Evolutionary conservation across 2,329 filamentous ascomycete species (phyloP), one percentile per base, ranked within the genome.

Genomic region (Trichoderma afroharzianum): DNA sequence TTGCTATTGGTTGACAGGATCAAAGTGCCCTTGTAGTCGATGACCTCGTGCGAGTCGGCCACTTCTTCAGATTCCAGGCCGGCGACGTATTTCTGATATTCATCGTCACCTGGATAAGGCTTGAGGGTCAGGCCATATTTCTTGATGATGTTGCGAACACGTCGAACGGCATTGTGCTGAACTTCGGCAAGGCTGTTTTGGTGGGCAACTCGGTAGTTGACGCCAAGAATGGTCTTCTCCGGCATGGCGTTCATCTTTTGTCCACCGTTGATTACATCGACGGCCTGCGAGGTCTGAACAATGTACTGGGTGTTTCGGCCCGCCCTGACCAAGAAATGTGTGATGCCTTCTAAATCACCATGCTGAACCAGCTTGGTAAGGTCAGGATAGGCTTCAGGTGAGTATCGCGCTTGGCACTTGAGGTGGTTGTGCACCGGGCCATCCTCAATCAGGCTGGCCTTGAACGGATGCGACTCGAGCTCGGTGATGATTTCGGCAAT

Each of bases 201-300:
- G 6, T 87, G 82, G 30, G 88, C 87, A 64, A 89, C 85, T 75
- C 84, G 88, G 81, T 85, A 88, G 80, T 93, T 92, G 67, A 92
- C 85, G 0, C 86, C 84, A 0, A 88, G 81, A 0, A 81, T 82
- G 0, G 86, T 87, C 9, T 84, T 82, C 76, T 92, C 91, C 0
- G 91, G 91, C 59, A 93, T 84, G 0, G 90, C 89, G 73, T 93
- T 93, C 77, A 87, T 86, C 81, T 93, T 93, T 62, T 88, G 83
- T 0, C 91, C 91, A 1, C 90, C 90, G 5, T 77, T 76, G 73
- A 93, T 88, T 6, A 89, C 79, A 76, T 91, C 89, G 1, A 90
- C 85, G 0, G 90, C 86, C 47, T 88, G 84, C 0, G 88, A 90
- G 0, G 89, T 91, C 53, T 88, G 88, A 72, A 92, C 84, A 24